These are phyloP conservation scores for Harringtonia aguacate DNA, from an alignment of 2,329 filamentous ascomycete genomes.

Conservation along the genomic window DNA sequence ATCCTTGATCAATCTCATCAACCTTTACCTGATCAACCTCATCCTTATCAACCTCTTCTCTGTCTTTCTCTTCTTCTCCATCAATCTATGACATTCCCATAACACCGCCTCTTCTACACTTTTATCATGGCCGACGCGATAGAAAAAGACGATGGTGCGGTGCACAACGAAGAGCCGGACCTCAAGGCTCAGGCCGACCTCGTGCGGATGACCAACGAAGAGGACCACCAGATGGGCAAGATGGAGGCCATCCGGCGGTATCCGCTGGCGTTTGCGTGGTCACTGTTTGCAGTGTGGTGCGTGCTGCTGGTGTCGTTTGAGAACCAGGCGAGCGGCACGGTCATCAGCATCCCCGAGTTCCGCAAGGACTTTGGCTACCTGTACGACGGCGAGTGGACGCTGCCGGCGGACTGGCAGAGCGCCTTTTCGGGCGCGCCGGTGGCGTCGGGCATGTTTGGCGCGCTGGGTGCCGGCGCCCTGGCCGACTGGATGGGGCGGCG, in stretches of 20 bases:
- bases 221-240: conserved; percentile 4
- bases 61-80: too few relatives aligned
- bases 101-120: neutral
- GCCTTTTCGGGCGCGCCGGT: conserved; percentile 25
- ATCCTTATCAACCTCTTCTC: too few relatives aligned
- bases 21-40: too few relatives aligned
- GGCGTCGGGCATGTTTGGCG: conserved; percentile 18
- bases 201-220: conserved; percentile 1
- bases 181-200: neutral
- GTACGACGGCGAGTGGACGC: conserved; percentile 23
- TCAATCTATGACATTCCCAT: neutral
- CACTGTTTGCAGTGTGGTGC: conserved; percentile 3
- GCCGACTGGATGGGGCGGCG: conserved; percentile 24
- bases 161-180: neutral
- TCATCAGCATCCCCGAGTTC: conserved; percentile 28
- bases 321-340: conserved; percentile 21
- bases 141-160: neutral
- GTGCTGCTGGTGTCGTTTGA: conserved; percentile 3
- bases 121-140: neutral
- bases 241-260: neutral
- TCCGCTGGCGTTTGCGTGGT: conserved; percentile 2
- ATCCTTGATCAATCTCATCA: too few relatives aligned
- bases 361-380: conserved; percentile 26
- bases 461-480: conserved; percentile 17
- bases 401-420: conserved; percentile 25